Conservation (phyloP, 2,329 filamentous ascomycete species). For the Celoporthe dispersa region DNA sequence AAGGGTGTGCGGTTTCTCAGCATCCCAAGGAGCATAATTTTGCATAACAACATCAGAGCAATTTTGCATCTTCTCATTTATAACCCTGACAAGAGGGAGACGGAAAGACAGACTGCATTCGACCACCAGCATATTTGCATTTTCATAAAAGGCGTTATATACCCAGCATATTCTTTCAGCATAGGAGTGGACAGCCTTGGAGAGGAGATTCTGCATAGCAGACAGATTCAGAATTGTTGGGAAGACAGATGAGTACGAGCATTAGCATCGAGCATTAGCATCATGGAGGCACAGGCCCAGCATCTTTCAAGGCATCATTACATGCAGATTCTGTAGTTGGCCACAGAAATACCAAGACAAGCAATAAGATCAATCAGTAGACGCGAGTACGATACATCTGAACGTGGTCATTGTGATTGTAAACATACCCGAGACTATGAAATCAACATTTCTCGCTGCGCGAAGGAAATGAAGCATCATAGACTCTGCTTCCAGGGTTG, state of each 20-base stretch:
- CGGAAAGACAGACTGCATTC: conserved; percentile 2
- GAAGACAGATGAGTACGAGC: not conserved
- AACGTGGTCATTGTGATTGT: not conserved
- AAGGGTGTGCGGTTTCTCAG: not conserved
- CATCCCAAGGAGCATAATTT: not conserved
- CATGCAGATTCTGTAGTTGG: not conserved
- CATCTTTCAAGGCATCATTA: not conserved
- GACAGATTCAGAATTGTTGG: not conserved
- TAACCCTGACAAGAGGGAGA: not conserved
- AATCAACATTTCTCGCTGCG: not conserved
- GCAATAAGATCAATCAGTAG: no score
- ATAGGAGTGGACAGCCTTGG: not conserved
- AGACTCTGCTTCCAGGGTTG: not conserved
- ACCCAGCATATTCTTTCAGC: conserved; percentile 8
- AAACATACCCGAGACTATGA: not conserved
- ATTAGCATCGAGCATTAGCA: no score
- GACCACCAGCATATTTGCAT: conserved; percentile 17
- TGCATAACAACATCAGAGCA: not conserved
- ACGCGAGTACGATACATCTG: no score
- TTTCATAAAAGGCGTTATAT: conserved; percentile 24
- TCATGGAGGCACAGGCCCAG: not conserved
- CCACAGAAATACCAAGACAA: not conserved
- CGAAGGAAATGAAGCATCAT: not conserved
- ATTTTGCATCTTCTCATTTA: not conserved
- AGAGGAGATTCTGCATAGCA: not conserved